These are phyloP conservation scores for Alisma plantagoaquatica DNA, from an alignment of 106 monocot genomes.

Conservation along the genomic window DNA sequence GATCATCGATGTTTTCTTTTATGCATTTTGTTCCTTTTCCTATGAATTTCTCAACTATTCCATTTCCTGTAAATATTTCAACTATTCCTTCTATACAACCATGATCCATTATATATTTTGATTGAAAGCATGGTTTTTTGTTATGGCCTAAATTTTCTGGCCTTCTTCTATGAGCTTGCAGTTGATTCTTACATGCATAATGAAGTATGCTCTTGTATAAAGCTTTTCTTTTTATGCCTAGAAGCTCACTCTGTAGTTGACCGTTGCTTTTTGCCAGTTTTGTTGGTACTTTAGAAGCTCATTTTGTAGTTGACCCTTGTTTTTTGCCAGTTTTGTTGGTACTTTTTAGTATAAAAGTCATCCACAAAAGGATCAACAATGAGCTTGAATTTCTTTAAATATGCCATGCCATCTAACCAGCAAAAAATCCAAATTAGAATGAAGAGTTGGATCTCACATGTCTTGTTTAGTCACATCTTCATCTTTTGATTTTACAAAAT, in stretches of 20 bases:
- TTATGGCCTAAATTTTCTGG: too few relatives aligned
- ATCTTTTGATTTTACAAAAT: constrained; percentile 16
- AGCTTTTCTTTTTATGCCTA: constrained; percentile 77
- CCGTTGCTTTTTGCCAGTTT: constrained; percentile 33
- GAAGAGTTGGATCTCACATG: constrained; percentile 69
- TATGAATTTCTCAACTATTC: too few relatives aligned
- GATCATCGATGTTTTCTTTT: too few relatives aligned
- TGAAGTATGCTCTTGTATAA: too few relatives aligned
- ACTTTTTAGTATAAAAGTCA: constrained; percentile 6
- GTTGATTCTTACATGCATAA: too few relatives aligned
- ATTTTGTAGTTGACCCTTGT: constrained; percentile 63
- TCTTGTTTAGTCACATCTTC: constrained; percentile 84
- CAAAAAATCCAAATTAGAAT: constrained; percentile 72
- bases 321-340: constrained; percentile 18
- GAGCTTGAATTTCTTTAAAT: constrained; percentile 3
- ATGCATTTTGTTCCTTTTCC: too few relatives aligned
- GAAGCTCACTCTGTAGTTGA: constrained; percentile 75
- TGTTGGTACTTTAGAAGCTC: constrained; percentile 25
- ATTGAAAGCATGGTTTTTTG: too few relatives aligned
- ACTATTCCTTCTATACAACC: too few relatives aligned
- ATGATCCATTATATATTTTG: too few relatives aligned
- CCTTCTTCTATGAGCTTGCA: too few relatives aligned
- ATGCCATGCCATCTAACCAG: constrained; percentile 48
- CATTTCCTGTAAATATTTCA: too few relatives aligned
- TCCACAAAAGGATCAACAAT: constrained; percentile 2